A percentile compares a stretch with the other conserved stretches of the same genome.
Evolutionary conservation across 1,284 basidiomycete species (phyloP).

Genomic region (Tilletiopsis washingtonensis): DNA sequence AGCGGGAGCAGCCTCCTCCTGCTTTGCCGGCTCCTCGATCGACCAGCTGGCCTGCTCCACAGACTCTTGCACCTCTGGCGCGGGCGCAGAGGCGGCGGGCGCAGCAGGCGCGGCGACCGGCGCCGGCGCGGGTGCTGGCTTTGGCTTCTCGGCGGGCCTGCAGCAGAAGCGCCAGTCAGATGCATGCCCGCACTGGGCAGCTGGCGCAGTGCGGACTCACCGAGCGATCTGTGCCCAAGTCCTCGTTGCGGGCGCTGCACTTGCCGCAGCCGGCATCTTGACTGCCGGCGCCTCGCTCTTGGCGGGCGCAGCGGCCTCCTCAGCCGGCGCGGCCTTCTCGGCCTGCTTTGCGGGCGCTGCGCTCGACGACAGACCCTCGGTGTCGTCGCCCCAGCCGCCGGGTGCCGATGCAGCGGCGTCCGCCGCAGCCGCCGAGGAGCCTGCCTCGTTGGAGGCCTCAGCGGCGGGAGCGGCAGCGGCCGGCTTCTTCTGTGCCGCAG

Average conservation of each 20-base stretch:
- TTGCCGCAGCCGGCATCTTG: background rate
- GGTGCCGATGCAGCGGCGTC: background rate
- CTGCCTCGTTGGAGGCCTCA: constrained; percentile 3
- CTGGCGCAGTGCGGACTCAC: constrained; percentile 12
- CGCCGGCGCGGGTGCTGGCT: constrained; percentile 2
- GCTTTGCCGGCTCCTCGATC: constrained; percentile 6
- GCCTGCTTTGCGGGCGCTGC: constrained; percentile 11
- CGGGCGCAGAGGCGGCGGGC: background rate
- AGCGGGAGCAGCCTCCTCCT: constrained; percentile 4
- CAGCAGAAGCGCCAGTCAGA: background rate
- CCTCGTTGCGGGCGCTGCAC: constrained; percentile 15
- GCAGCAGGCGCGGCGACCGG: constrained; percentile 7
- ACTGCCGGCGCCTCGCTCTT: background rate
- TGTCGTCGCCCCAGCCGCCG: constrained; percentile 7
- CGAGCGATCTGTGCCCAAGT: constrained; percentile 47
- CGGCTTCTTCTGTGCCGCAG: constrained; percentile 15
- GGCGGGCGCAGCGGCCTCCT: constrained; percentile 12
- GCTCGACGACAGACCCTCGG: constrained; percentile 3
- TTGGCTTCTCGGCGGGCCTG: constrained; percentile 21
- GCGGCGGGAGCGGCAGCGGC: constrained; percentile 10
- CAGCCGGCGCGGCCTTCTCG: constrained; percentile 10
- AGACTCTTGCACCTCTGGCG: too few species aligned
- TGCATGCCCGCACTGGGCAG: background rate
- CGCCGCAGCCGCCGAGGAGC: constrained; percentile 10
- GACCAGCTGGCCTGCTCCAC: too few species aligned